phyloP scores from a whole-genome alignment of 1,284 basidiomycete genomes.

The Dichomitus squalens region DNA sequence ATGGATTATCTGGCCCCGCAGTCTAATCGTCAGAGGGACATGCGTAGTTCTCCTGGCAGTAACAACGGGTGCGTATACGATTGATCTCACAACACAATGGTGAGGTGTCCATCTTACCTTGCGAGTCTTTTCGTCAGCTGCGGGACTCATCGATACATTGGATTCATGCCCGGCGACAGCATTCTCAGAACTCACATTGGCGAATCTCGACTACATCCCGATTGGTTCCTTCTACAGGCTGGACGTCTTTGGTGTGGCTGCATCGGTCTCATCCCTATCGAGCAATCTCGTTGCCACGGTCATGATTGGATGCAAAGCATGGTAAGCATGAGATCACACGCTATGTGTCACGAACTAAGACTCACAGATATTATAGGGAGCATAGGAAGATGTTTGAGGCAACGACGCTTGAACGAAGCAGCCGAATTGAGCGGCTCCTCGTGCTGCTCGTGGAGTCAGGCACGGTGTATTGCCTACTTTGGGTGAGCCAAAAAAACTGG shows the following conservation, averaged over 20 bases:
- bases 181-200: neutral
- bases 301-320: neutral
- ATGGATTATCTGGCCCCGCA: constrained; percentile 1
- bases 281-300: neutral
- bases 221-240: neutral
- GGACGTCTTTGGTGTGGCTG: neutral
- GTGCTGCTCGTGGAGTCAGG: too few species aligned
- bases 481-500: too few species aligned
- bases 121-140: neutral
- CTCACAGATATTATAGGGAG: too few species aligned
- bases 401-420: too few species aligned
- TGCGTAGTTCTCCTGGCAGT: neutral
- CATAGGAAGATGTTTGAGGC: too few species aligned
- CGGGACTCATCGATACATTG: neutral
- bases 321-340: too few species aligned
- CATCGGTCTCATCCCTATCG: neutral
- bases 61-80: neutral
- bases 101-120: too few species aligned
- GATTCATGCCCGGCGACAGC: neutral
- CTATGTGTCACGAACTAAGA: too few species aligned
- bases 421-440: too few species aligned
- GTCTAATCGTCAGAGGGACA: neutral
- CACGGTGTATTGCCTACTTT: too few species aligned
- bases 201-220: neutral
- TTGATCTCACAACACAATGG: too few species aligned